phyloP scores from a whole-genome alignment of 1,284 basidiomycete species.

The Psilocybe mexicana region DNA sequence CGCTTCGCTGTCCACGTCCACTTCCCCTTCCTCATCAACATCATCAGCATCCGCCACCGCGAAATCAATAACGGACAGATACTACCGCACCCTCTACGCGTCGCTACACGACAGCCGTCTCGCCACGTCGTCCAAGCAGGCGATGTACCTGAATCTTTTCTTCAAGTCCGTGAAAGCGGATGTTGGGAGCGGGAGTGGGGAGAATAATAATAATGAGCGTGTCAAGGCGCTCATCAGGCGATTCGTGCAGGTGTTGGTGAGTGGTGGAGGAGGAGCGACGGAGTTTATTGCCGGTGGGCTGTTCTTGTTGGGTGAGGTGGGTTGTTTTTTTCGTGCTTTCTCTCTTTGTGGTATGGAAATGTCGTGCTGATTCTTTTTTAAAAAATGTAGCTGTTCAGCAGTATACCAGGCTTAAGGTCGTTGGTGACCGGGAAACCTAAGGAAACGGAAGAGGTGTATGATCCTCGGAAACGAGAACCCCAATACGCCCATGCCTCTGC shows the following conservation, averaged over 20 bases:
- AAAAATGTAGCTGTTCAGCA: slow-evolving; percentile 69
- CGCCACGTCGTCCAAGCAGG: slow-evolving; percentile 87
- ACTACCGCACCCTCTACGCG: slow-evolving; percentile 90
- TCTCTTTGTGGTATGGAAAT: background rate
- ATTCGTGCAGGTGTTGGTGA: slow-evolving; percentile 81
- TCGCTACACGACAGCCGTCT: slow-evolving; percentile 87
- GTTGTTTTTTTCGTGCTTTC: slow-evolving; percentile 18
- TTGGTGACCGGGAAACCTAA: slow-evolving; percentile 55
- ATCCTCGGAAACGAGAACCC: slow-evolving; percentile 90
- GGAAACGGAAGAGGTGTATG: slow-evolving; percentile 59
- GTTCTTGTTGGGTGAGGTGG: slow-evolving; percentile 72
- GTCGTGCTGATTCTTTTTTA: background rate
- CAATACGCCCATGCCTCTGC: slow-evolving; percentile 82
- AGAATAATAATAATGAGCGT: slow-evolving; percentile 48
- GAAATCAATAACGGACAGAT: slow-evolving; percentile 74
- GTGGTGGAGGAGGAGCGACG: slow-evolving; percentile 69
- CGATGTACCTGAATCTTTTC: slow-evolving; percentile 95
- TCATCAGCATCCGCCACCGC: slow-evolving; percentile 44
- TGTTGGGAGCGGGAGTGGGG: slow-evolving; percentile 40
- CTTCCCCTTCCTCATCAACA: slow-evolving; percentile 36
- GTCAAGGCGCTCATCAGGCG: slow-evolving; percentile 86
- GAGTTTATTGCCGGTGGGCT: slow-evolving; percentile 89
- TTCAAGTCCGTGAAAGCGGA: slow-evolving; percentile 93
- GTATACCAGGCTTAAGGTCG: slow-evolving; percentile 67
- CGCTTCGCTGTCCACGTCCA: slow-evolving; percentile 43